These are phyloP conservation scores for Gossypium arboreum DNA, from an alignment of 345 rosid genomes.

Conservation along the genomic window DNA sequence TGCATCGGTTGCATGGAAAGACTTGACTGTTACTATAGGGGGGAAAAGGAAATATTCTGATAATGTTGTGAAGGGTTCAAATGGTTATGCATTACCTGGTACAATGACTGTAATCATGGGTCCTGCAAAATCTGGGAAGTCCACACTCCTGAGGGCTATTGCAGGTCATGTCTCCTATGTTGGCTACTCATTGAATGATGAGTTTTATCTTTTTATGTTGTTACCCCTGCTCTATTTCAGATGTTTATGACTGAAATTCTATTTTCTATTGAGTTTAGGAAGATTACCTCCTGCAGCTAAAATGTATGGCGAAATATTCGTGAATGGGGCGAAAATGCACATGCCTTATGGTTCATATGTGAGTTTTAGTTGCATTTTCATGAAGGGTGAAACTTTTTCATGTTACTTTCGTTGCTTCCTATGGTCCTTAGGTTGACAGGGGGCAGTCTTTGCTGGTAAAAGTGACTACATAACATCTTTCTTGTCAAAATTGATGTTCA, in stretches of 20 bases:
- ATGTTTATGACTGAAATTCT: conserved; percentile 14
- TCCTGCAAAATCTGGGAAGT: conserved; percentile 96
- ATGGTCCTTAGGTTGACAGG: not conserved
- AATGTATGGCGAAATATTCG: conserved; percentile 80
- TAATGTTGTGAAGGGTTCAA: conserved; percentile 85
- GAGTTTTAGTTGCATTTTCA: conserved; percentile 32
- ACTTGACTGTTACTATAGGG: conserved; percentile 81
- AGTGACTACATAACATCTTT: not conserved
- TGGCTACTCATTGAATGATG: not conserved
- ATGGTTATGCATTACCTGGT: conserved; percentile 92
- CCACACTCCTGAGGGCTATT: conserved; percentile 82
- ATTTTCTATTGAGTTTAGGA: conserved; percentile 47
- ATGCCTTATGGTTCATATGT: conserved; percentile 93
- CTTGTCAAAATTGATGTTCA: not conserved
- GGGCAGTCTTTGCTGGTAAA: not conserved
- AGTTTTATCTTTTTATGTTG: not conserved
- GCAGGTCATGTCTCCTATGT: conserved; percentile 49
- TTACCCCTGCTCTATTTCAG: not conserved
- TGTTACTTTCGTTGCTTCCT: not conserved
- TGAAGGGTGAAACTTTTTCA: not conserved
- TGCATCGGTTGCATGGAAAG: conserved; percentile 92
- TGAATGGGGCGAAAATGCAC: conserved; percentile 63
- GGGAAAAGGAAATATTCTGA: conserved; percentile 92
- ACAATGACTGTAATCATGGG: conserved; percentile 99
- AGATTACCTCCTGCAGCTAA: conserved; percentile 69